phyloP scores from a whole-genome alignment of 345 rosid genomes.

The Euphorbia peplus region DNA sequence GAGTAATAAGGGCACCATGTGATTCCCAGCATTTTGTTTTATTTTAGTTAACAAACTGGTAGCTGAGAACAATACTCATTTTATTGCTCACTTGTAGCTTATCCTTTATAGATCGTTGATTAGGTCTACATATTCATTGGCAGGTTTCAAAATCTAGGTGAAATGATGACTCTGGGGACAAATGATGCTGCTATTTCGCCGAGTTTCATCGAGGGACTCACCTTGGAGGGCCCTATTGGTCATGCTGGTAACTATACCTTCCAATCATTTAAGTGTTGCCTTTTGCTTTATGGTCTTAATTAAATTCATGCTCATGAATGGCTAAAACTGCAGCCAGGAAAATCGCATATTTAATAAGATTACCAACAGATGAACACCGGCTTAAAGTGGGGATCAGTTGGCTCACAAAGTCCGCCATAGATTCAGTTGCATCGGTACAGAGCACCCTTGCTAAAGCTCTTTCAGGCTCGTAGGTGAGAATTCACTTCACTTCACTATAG shows the following conservation, averaged over 20 bases:
- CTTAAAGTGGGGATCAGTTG: slow-evolving; percentile 88
- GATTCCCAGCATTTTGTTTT: not conserved
- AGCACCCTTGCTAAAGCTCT: slow-evolving; percentile 60
- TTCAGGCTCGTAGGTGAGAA: slow-evolving; percentile 39
- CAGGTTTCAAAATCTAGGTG: slow-evolving; percentile 93
- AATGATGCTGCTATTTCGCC: slow-evolving; percentile 82
- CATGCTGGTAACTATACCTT: slow-evolving; percentile 50
- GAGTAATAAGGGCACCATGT: not conserved
- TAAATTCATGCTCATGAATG: not conserved
- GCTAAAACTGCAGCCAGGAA: slow-evolving; percentile 63
- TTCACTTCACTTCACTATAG: not conserved
- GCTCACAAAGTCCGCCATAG: slow-evolving; percentile 74
- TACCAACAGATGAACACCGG: slow-evolving; percentile 92
- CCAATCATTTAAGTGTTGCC: not conserved
- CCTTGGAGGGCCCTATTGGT: slow-evolving; percentile 85
- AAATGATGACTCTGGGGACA: slow-evolving; percentile 94
- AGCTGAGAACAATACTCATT: too few species aligned
- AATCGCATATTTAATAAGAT: slow-evolving; percentile 71
- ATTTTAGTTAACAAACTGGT: not conserved
- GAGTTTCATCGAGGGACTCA: slow-evolving; percentile 82
- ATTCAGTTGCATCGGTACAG: slow-evolving; percentile 71
- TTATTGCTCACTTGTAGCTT: not conserved
- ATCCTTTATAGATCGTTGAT: not conserved
- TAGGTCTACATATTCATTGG: not conserved
- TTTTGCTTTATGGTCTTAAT: slow-evolving; percentile 1